Percentiles rank a stretch among this genome's conserved stretches.
phyloP scores from a whole-genome alignment of 495 filamentous ascomycete genomes.

The Aspergillus wentii region DNA sequence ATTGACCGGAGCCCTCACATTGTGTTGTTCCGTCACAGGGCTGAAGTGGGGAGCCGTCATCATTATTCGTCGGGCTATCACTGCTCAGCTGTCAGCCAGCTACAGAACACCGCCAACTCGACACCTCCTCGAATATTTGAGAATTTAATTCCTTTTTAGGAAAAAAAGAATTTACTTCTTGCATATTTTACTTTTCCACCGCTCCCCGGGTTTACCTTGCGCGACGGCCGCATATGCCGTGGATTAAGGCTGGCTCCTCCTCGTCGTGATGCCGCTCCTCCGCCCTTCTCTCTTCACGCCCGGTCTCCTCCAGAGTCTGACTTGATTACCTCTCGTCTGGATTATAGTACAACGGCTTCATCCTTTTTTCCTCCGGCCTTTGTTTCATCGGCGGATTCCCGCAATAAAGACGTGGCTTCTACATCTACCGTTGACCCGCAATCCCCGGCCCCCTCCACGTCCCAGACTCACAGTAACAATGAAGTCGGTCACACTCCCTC shows the following conservation, averaged over 20 bases:
- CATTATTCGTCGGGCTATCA: too few species aligned
- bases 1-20: too few species aligned
- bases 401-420: conserved; percentile 30
- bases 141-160: conserved; percentile 4
- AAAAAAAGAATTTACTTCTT: conserved; percentile 1
- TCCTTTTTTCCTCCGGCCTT: conserved; percentile 6
- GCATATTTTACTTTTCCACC: background rate
- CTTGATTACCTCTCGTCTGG: conserved; percentile 17
- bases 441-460: conserved; percentile 29
- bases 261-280: conserved; percentile 40
- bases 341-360: conserved; percentile 8
- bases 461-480: conserved; percentile 29
- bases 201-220: too few species aligned
- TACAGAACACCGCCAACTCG: too few species aligned
- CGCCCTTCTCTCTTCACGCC: conserved; percentile 28
- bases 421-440: conserved; percentile 25
- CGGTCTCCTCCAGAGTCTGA: conserved; percentile 22
- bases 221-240: conserved; percentile 39
- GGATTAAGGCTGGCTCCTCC: conserved; percentile 41
- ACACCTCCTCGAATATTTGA: too few species aligned
- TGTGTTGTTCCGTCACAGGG: too few species aligned
- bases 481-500: conserved; percentile 29
- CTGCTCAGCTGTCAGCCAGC: background rate
- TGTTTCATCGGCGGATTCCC: conserved; percentile 9
- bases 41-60: too few species aligned